Evolutionary conservation across 176 grass and related monocot genomes (phyloP), one percentile per base, ranked within the genome.

Genomic region (Aegilops speltoides): DNA sequence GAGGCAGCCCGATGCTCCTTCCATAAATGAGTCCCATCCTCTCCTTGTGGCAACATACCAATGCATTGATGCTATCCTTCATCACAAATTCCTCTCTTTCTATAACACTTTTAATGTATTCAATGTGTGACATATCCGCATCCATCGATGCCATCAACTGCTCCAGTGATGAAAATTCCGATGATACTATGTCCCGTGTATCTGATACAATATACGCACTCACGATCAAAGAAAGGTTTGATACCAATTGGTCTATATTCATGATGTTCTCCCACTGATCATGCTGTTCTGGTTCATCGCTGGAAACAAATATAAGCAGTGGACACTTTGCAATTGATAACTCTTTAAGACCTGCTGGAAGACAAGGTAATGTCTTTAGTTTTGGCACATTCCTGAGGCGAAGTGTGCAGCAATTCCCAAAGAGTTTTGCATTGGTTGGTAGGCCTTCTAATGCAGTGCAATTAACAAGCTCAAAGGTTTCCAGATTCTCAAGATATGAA

Each of bases 181-280:
- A 59, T 59, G 56, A 0, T 59, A 59, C 9, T 57, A 22, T 57
- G 19, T 22, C 54, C 0, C 7, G 0, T 57, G 19, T 57, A 1
- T 2, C 0, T 56, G 17, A 7, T 56, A 7, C 48, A n/a, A n/a
- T n/a, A 16, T 0, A 0, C 48, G 0, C 1, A 52, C 48, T 2
- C 15, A 0, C 0, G 0, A 52, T 56, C 16, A 59, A 59, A 22
- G 7, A 1, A 59, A 59, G 54, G 7, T 59, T 59, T 59, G 54
- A 22, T 59, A 22, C 19, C 54, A 22, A 9, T 22, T 22, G 54
- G 2, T 57, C 17, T 57, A 0, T 57, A 1, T 3, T 57, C 19
- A 57, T 19, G 17, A 56, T 57, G 2, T 57, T 56, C 52, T 38
- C 5, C 6, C 4, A 16, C 52, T 57, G 54, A 57, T 57, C 17